Evolutionary conservation across 805 yeast genomes (phyloP), one percentile per base, ranked within the genome.

Genomic region (Wickerhamiella spandovensis): DNA sequence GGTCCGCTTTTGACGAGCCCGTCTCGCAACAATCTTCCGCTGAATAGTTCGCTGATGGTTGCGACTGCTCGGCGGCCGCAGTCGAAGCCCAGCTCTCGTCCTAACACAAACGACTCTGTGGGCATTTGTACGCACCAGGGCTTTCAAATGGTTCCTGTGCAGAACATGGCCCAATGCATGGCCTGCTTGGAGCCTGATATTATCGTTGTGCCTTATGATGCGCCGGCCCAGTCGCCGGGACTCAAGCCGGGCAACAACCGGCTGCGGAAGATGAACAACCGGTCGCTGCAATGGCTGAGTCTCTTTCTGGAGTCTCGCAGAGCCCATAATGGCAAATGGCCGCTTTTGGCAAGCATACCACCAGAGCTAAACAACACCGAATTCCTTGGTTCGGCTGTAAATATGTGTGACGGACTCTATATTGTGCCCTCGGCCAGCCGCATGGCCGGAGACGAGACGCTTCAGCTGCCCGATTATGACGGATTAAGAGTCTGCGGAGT

Each of bases 81-180:
- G 9, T 56, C 62, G 3, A 60, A 58, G 15, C 52, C 59, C 10
- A 49, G 61, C 5, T 65, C 61, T 15, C 55, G 52, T 50, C 61
- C 74, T 18, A 70, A 69, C 50, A 57, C 64, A 21, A 58, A 60
- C 48, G 56, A 53, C 20, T 47, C 52, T 12, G 44, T 70, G 17
- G 62, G 65, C 6, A 55, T 71, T 23, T 59, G 59, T 54, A 68
- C 73, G 1, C 51, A 61, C 12, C 71, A 67, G 45, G 74, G 74
- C 15, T 54, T 62, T 38, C 56, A 58, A 37, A 54, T 59, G 22
- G 53, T 66, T 39, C 54, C 60, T 1, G 47, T 69, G 15, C 47
- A 51, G 9, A 55, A 54, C 6, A 55, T 59, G 28, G 47, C 53
- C 30, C 53, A 53, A 43, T 50, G 63, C 21, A 58, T 56, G 23